A percentile compares a stretch with the other conserved stretches of the same genome.
Evolutionary conservation across 345 rosid species (phyloP).

Genomic region (Populus tremula): DNA sequence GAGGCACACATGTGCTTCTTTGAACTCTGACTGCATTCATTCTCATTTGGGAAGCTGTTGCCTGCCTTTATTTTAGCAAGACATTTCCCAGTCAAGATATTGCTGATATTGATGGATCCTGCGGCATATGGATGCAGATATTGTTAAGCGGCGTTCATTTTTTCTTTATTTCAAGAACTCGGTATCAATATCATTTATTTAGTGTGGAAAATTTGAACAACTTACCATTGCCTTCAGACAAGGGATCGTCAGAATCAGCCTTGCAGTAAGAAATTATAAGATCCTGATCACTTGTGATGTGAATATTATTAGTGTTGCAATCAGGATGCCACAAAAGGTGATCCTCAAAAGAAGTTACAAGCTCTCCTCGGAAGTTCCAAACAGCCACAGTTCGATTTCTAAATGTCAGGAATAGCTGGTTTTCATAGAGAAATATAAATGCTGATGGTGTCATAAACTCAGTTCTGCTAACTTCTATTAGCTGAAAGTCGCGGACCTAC

Average conservation of each 20-base stretch:
- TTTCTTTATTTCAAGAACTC: not conserved
- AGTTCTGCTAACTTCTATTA: constrained; percentile 48
- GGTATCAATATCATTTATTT: too few relatives aligned
- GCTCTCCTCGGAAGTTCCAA: constrained; percentile 72
- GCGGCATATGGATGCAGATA: constrained; percentile 33
- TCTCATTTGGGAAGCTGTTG: constrained; percentile 47
- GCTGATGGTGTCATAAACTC: constrained; percentile 58
- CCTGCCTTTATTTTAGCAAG: constrained; percentile 66
- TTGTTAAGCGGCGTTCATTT: not conserved
- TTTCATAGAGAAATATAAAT: constrained; percentile 53
- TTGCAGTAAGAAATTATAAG: constrained; percentile 74
- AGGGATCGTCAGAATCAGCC: constrained; percentile 54
- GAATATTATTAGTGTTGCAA: constrained; percentile 69
- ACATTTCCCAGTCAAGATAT: constrained; percentile 88
- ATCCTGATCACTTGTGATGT: constrained; percentile 71
- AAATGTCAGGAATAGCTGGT: constrained; percentile 57
- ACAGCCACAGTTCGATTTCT: constrained; percentile 63
- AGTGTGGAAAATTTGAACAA: not conserved
- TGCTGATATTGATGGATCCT: constrained; percentile 85
- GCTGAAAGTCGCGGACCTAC: constrained; percentile 51
- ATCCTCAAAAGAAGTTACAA: constrained; percentile 60
- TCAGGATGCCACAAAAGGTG: constrained; percentile 76
- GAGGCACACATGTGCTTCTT: constrained; percentile 13
- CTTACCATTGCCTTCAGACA: constrained; percentile 59
- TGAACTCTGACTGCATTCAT: constrained; percentile 31